phyloP scores from a whole-genome alignment of 306 rosid genomes.

The Acacia confusa region DNA sequence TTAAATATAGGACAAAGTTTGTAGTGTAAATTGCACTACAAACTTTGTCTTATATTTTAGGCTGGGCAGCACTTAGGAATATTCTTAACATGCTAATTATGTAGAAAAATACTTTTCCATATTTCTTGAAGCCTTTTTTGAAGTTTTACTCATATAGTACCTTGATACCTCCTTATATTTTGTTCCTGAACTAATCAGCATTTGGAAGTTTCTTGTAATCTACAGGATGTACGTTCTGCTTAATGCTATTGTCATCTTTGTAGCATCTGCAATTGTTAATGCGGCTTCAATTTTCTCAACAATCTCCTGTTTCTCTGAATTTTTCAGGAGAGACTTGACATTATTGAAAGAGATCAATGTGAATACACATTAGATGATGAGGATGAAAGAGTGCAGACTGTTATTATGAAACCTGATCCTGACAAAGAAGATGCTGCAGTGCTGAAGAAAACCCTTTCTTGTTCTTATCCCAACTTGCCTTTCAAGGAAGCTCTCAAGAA shows the following conservation, averaged over 20 bases:
- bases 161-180: background rate
- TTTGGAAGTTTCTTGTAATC: background rate
- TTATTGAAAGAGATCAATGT: slow-evolving; percentile 84
- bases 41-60: too few species aligned
- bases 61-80: too few species aligned
- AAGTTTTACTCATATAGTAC: background rate
- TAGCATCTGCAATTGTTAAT: slow-evolving; percentile 10
- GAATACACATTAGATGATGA: slow-evolving; percentile 95
- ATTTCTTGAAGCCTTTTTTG: background rate
- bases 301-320: slow-evolving; percentile 25
- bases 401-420: slow-evolving; percentile 86
- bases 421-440: slow-evolving; percentile 52
- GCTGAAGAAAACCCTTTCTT: slow-evolving; percentile 91
- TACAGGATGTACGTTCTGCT: background rate
- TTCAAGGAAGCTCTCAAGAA: slow-evolving; percentile 73
- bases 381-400: slow-evolving; percentile 77
- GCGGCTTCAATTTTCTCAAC: slow-evolving; percentile 12
- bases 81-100: background rate
- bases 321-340: slow-evolving; percentile 82
- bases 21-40: too few species aligned
- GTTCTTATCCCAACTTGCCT: slow-evolving; percentile 83
- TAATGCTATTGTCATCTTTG: slow-evolving; percentile 6
- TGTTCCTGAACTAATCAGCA: background rate
- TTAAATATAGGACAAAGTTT: too few species aligned
- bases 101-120: background rate